phyloP scores from a whole-genome alignment of 495 filamentous ascomycete genomes.

The Parathielavia appendiculata region DNA sequence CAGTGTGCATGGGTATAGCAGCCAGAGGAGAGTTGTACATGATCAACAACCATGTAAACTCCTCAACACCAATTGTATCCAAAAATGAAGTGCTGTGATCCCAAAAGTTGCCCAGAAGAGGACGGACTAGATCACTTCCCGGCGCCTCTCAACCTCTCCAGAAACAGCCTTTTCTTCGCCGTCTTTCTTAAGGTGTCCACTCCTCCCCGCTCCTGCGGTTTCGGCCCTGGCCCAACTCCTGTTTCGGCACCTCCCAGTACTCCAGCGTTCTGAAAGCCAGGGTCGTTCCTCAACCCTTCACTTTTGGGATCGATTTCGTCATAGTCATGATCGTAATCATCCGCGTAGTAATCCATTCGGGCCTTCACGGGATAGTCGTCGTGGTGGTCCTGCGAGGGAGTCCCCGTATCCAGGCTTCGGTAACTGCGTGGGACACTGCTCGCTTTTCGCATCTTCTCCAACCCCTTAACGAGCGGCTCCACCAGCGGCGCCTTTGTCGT shows the following conservation, averaged over 20 bases:
- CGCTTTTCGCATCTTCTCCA: conserved; percentile 33
- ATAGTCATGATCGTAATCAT: conserved; percentile 24
- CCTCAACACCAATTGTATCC: neutral
- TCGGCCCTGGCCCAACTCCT: neutral
- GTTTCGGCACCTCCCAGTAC: neutral
- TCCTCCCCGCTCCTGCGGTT: neutral
- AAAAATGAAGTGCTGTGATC: neutral
- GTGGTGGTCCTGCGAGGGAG: neutral
- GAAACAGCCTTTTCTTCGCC: conserved; percentile 19
- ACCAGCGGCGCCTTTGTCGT: conserved; percentile 26
- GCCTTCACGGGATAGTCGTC: conserved; percentile 3
- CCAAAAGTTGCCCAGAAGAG: neutral
- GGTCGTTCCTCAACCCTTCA: conserved; percentile 27
- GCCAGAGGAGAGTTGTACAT: neutral
- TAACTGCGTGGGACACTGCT: neutral
- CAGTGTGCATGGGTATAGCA: conserved; percentile 2
- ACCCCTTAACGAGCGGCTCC: conserved; percentile 25
- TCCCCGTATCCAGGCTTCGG: neutral
- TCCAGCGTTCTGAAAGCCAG: conserved; percentile 25
- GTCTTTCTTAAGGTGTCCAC: conserved; percentile 10
- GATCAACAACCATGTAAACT: neutral
- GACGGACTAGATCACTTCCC: conserved; percentile 15
- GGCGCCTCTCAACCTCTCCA: conserved; percentile 22
- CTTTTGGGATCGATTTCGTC: conserved; percentile 33
- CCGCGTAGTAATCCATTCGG: conserved; percentile 2